Conservation (phyloP, 1,284 basidiomycete genomes). For the Sparassis latifolia region DNA sequence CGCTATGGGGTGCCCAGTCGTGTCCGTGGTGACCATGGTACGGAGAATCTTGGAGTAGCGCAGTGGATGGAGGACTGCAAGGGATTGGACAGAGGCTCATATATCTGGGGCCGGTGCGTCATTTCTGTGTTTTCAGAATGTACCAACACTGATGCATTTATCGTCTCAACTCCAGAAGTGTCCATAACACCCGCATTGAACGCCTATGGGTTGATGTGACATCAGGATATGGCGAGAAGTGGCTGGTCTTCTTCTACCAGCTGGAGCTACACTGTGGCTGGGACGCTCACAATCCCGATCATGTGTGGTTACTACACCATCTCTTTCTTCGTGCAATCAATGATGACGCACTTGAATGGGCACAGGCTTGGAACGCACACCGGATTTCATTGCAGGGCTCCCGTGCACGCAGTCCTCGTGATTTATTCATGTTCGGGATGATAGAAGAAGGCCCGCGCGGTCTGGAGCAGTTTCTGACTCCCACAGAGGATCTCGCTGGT, state of each 20-base stretch:
- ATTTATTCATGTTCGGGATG: constrained; percentile 16
- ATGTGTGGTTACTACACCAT: constrained; percentile 4
- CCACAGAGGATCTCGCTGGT: not conserved
- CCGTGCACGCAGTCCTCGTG: constrained; percentile 9
- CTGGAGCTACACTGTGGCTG: constrained; percentile 13
- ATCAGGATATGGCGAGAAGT: constrained; percentile 17
- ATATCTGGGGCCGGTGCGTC: constrained; percentile 31
- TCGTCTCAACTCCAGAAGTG: constrained; percentile 12
- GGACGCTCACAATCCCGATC: not conserved
- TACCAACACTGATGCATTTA: constrained; percentile 12
- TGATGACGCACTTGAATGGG: constrained; percentile 12
- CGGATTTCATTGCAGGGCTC: constrained; percentile 7
- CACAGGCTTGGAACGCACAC: constrained; percentile 17
- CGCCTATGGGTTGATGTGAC: constrained; percentile 26
- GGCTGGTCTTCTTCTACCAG: constrained; percentile 23
- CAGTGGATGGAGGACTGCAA: constrained; percentile 21
- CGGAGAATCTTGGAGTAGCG: constrained; percentile 26
- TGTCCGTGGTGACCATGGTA: constrained; percentile 28
- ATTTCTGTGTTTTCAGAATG: not conserved
- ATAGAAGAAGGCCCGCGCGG: constrained; percentile 12
- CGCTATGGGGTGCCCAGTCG: constrained; percentile 21
- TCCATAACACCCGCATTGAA: constrained; percentile 31
- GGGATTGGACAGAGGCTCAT: constrained; percentile 22
- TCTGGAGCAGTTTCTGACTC: not conserved
- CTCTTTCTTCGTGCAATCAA: constrained; percentile 6